Base-by-base conservation (phyloP, 2,329 filamentous ascomycete species). In the Clonostachys byssicola region DNA sequence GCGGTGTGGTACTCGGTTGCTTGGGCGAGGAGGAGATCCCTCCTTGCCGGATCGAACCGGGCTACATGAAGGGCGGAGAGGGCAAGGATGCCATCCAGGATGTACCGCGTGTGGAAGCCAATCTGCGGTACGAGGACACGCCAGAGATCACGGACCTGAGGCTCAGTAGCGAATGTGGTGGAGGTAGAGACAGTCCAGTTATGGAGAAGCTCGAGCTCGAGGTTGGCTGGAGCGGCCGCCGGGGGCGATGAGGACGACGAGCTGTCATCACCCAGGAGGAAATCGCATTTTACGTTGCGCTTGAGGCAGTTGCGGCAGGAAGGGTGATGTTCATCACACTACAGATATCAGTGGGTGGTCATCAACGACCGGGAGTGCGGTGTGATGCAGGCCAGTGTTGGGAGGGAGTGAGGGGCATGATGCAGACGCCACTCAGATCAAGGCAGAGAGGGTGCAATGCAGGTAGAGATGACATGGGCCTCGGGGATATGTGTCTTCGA, bases 161-260 rank as follows among this genome's bases (percentile, higher is more conserved):
- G 57, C 34, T 62, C 56, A 3, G 53, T 56, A 6, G 62, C 59
- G n/a, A 72, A 51, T 5, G 66, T 68, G 40, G 60, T 56, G 14
- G 58, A 61, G 4, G 68, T 71, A 7, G 65, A 66, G 2, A 60
- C 63, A 34, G 58, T 58, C 48, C 63, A 72, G 47, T 72, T 64
- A 46, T 72, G 67, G 2, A 72, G 55, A 5, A 72, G 56, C 47
- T 72, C 67, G n/a, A 71, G 52, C 44, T 69, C 66, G 12, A 58
- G 42, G 40, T 14, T 18, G 14, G 40, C 40, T 14, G 34, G 46
- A 35, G 33, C 34, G 40, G 18, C 18, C 17, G 17, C n/a, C 38
- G n/a, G 12, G 38, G 17, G 30, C 51, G 16, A 52, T 30, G 23
- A 30, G 9, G 23, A 30, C 36, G 51, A n/a, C 36, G 36, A 39